A percentile compares a stretch with the other conserved stretches of the same genome.
Conservation (phyloP, 495 filamentous ascomycete genomes). For the Bacidia rubella region DNA sequence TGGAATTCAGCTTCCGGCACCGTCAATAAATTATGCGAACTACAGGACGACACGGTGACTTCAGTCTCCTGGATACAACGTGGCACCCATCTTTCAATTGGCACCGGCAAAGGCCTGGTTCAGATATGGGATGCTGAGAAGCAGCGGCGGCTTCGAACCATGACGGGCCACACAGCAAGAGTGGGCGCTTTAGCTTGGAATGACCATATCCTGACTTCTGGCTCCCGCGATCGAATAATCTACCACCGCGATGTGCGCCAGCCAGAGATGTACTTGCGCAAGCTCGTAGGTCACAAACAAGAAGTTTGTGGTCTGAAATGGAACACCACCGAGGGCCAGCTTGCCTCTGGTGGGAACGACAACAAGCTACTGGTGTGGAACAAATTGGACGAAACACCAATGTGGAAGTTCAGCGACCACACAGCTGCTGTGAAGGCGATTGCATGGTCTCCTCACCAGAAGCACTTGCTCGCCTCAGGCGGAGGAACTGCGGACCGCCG, state of each 20-base stretch:
- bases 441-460: constrained; percentile 96
- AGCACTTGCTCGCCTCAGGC: constrained; percentile 83
- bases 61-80: constrained; percentile 96
- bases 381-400: constrained; percentile 69
- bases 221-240: constrained; percentile 83
- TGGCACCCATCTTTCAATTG: constrained; percentile 87
- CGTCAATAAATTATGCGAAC: constrained; percentile 84
- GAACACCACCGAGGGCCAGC: constrained; percentile 88
- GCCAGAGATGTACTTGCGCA: constrained; percentile 78
- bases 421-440: constrained; percentile 95
- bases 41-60: constrained; percentile 86
- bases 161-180: constrained; percentile 87
- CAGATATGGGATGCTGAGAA: constrained; percentile 95
- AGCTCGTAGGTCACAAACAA: constrained; percentile 89
- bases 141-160: constrained; percentile 72
- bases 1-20: constrained; percentile 82
- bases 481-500: constrained; percentile 89
- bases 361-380: constrained; percentile 99
- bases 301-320: constrained; percentile 96
- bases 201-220: constrained; percentile 90
- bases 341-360: constrained; percentile 95
- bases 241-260: constrained; percentile 90
- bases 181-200: constrained; percentile 95
- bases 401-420: constrained; percentile 87
- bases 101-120: constrained; percentile 82